Conservation (phyloP, 176 grass and related monocot genomes). For the Eleusine coracana region DNA sequence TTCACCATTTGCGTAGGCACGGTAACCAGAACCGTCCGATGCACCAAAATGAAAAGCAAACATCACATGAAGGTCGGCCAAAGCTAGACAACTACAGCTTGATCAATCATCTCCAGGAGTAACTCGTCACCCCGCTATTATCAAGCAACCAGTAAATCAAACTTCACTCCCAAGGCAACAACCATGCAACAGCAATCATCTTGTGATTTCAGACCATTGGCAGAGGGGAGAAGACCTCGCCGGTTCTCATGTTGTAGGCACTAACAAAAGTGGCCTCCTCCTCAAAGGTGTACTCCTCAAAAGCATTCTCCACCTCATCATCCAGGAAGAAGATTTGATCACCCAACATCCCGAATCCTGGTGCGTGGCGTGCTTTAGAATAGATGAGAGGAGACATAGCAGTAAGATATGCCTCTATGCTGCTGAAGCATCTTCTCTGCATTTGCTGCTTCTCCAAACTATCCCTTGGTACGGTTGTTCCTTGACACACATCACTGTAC, state of each 20-base stretch:
- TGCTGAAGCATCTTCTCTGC: no score
- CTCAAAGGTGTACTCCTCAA: not conserved
- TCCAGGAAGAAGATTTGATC: not conserved
- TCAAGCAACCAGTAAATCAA: not conserved
- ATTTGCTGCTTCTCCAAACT: no score
- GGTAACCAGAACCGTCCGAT: not conserved
- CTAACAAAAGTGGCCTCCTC: not conserved
- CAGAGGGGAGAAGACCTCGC: not conserved
- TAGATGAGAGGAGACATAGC: no score
- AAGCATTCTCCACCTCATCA: not conserved
- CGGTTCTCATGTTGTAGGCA: not conserved
- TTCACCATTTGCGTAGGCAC: not conserved
- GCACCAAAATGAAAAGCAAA: not conserved
- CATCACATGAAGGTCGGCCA: not conserved
- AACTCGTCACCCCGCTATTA: not conserved
- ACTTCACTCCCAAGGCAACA: not conserved
- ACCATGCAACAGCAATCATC: not conserved
- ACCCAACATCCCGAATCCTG: not conserved
- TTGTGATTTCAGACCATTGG: not conserved
- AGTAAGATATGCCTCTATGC: no score
- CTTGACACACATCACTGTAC: no score
- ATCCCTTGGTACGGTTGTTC: no score
- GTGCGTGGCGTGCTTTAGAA: no score
- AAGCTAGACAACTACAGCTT: not conserved
- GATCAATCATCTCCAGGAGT: not conserved